Evolutionary conservation across 805 yeast species (phyloP), one percentile per base, ranked within the genome.

Genomic region (Lipomyces spencermartinsiae): DNA sequence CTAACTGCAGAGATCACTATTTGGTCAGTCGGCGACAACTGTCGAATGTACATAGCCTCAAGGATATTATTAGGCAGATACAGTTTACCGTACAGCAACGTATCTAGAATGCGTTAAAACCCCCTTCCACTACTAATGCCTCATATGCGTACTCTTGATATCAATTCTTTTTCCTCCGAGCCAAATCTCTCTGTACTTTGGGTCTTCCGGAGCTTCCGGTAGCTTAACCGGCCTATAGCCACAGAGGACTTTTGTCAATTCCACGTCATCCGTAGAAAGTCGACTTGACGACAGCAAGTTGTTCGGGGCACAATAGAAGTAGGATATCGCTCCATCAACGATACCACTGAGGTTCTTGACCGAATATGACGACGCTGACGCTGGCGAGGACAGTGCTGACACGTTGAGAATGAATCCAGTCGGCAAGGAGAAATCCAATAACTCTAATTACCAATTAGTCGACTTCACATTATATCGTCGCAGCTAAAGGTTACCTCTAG

Each of bases 11-110:
- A 91, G 25, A 92, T 78, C 55, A 89, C 79, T 16, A 93, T 66
- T 74, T 92, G 97, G 1, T 91, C 82, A 33, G 81, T 80, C 5
- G 84, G 78, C 0, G 89, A 81, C 19, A 91, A 74, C 64, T 92
- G 80, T 70, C 89, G 86, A 54, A 92, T 86, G 7, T 88, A 72
- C 94, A 95, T 89, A 1, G 97, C 97, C 77, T 94, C 98, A 1
- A 95, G 79, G 7, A 90, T 88, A 19, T 91, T 88, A 1, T 92
- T 90, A 0, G 99, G 98, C 69, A 94, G 87, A 74, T 89, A 91
- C 87, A 95, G 85, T 71, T 94, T 83, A 0, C 98, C 98, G 77
- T 92, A 94, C 43, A 90, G 78, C 16, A 94, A 80, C 0, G 87
- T 80, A 55, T 77, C 76, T 61, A 65, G 54, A 49, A 22, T 37